Evolutionary conservation across 208 protist genomes (phyloP), one percentile per base, ranked within the genome.

Genomic region (Acanthamoeba polyphaga): DNA sequence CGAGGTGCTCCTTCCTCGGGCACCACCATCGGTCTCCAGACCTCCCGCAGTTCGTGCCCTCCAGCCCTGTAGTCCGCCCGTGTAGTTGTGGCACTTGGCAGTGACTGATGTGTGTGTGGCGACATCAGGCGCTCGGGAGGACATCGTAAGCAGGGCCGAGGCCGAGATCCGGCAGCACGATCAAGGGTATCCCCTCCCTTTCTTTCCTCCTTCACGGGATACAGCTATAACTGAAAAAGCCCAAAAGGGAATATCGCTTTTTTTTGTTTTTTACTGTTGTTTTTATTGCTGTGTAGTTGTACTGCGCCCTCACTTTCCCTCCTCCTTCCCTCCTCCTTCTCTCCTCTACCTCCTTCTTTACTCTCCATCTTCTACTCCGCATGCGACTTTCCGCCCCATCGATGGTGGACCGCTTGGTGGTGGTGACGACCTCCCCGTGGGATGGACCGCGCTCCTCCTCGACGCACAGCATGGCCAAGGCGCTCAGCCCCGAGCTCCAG

Each of bases 401-500:
- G 58, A 27, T 64, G 58, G 58, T 7, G 19, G 19, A 64, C 58
- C 22, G 58, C 19, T n/a, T 64, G 58, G 58, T 76, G 29, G 68
- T 76, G 29, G 68, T 76, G 13, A 76, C 68, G 68, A 43, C 27
- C 58, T 64, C 12, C 13, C 58, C 19, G 22, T 64, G 19, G 58
- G 58, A 64, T 64, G 34, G 34, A 43, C 29, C 29, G 29, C 27
- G 29, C 29, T 76, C 68, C 29, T 76, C 24, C 9, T 72, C 68
- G 17, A 27, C 34, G 17, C 38, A 51, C 49, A 88, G 80, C n/a
- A 12, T 34, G 74, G 10, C 46, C 9, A 12, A 64, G 19, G 29
- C 53, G 22, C 49, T 88, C 15, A 88, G 80, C 27, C 51, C 49
- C 24, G 80, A 88, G 53, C 80, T 88, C 12, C 80, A 88, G 80